These are phyloP conservation scores for Tylopilus subfusipes DNA, from an alignment of 768 basidiomycete species.

Conservation along the genomic window DNA sequence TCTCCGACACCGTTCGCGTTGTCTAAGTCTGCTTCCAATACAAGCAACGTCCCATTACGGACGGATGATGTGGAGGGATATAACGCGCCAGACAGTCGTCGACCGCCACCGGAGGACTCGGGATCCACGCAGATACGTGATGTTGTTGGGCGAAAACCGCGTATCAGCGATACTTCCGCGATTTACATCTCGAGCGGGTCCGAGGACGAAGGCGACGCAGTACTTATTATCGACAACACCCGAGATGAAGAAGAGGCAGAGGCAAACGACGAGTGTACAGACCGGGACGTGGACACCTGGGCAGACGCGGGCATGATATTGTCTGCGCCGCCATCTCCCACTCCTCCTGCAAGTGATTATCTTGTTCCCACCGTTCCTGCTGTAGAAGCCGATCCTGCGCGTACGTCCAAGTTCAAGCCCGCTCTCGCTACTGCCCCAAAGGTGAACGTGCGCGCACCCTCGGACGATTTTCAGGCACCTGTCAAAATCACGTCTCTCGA, in stretches of 20 bases:
- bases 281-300: slow-evolving; percentile 5
- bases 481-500: background rate
- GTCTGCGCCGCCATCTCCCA: slow-evolving; percentile 22
- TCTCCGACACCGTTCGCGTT: slow-evolving; percentile 13
- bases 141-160: background rate
- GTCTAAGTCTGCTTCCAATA: background rate
- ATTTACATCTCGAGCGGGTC: slow-evolving; percentile 30
- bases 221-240: background rate
- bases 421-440: background rate
- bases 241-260: background rate
- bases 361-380: background rate
- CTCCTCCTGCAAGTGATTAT: background rate
- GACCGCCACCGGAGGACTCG: background rate
- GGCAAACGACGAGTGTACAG: background rate
- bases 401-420: slow-evolving; percentile 20
- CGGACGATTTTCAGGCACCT: background rate
- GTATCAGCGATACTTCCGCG: slow-evolving; percentile 11
- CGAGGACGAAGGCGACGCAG: slow-evolving; percentile 15
- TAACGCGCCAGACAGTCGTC: background rate
- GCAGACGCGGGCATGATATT: slow-evolving; percentile 27
- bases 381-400: slow-evolving; percentile 1
- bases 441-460: background rate
- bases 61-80: background rate
- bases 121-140: background rate
- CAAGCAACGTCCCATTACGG: background rate